Percentiles rank a stretch among this genome's conserved stretches.
Conservation (phyloP, 1,284 basidiomycete species). For the Cryptococcus sp. region DNA sequence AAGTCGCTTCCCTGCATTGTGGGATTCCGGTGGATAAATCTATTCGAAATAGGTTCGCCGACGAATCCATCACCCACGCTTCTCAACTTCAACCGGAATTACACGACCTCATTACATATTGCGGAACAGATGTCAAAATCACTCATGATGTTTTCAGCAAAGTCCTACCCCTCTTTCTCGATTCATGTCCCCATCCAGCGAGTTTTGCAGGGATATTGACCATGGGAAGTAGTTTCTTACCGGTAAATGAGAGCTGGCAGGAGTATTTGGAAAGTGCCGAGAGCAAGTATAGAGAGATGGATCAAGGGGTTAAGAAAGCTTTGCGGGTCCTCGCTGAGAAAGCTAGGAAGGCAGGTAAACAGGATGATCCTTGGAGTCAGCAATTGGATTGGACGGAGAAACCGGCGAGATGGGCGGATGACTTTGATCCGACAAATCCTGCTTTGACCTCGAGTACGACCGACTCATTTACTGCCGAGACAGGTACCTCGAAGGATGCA, state of each 20-base stretch:
- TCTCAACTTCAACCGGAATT: conserved; percentile 64
- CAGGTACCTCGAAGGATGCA: not conserved
- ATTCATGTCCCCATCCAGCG: conserved; percentile 85
- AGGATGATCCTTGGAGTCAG: conserved; percentile 80
- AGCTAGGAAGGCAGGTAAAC: conserved; percentile 57
- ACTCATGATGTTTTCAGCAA: conserved; percentile 78
- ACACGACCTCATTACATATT: conserved; percentile 79
- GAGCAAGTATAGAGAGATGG: conserved; percentile 68
- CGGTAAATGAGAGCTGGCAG: conserved; percentile 87
- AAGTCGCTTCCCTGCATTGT: conserved; percentile 88
- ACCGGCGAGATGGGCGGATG: conserved; percentile 57
- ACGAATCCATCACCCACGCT: conserved; percentile 40
- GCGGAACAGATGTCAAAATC: conserved; percentile 74
- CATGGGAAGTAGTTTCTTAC: conserved; percentile 89
- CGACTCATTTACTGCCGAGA: not conserved
- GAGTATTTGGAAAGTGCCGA: conserved; percentile 76
- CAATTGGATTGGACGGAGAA: conserved; percentile 97
- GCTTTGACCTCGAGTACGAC: not conserved
- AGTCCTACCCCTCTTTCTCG: conserved; percentile 78
- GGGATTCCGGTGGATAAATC: conserved; percentile 75
- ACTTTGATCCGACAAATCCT: conserved; percentile 1
- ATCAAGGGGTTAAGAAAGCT: conserved; percentile 67
- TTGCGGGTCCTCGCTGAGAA: conserved; percentile 60
- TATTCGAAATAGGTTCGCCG: conserved; percentile 68
- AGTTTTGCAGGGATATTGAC: conserved; percentile 86